These are phyloP conservation scores for Thermoascus crustaceus DNA, from an alignment of 2,329 filamentous ascomycete genomes.

Conservation along the genomic window DNA sequence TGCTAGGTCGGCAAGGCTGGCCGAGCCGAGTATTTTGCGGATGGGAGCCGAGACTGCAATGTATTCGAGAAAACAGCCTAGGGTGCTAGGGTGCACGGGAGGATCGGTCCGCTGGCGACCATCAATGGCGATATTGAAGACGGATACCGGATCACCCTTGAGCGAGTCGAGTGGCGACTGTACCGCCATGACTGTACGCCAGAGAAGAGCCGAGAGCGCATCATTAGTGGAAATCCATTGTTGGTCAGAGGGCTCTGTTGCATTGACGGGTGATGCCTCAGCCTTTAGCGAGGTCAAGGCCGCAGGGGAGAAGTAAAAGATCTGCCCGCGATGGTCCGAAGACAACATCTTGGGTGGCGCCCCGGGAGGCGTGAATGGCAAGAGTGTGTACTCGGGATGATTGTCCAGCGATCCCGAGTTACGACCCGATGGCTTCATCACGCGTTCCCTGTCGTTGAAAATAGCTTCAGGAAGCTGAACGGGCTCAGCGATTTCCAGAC, in stretches of 20 bases:
- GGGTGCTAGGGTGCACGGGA: constrained; percentile 26
- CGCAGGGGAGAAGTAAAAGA: constrained; percentile 26
- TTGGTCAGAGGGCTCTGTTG: constrained; percentile 16
- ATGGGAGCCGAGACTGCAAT: constrained; percentile 17
- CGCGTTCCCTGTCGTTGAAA: constrained; percentile 22
- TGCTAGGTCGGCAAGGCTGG: constrained; percentile 27
- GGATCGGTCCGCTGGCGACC: constrained; percentile 28
- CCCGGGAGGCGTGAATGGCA: constrained; percentile 21
- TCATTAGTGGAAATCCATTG: constrained; percentile 28
- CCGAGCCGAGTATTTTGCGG: constrained; percentile 20
- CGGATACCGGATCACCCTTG: constrained; percentile 24
- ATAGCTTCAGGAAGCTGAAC: constrained; percentile 19
- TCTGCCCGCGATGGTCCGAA: constrained; percentile 22
- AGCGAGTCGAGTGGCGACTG: constrained; percentile 24
- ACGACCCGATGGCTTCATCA: constrained; percentile 22
- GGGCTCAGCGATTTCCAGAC: constrained; percentile 13
- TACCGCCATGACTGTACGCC: constrained; percentile 21
- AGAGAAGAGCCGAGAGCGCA: constrained; percentile 30
- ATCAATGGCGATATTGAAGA: constrained; percentile 33
- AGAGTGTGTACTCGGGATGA: constrained; percentile 25
- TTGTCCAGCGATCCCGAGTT: constrained; percentile 18
- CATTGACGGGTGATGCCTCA: constrained; percentile 22
- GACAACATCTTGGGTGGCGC: constrained; percentile 27
- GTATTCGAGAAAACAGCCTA: constrained; percentile 35
- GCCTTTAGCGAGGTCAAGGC: constrained; percentile 21